These are phyloP conservation scores for Puccinia polysora DNA, from an alignment of 1,284 basidiomycete species.

Conservation along the genomic window DNA sequence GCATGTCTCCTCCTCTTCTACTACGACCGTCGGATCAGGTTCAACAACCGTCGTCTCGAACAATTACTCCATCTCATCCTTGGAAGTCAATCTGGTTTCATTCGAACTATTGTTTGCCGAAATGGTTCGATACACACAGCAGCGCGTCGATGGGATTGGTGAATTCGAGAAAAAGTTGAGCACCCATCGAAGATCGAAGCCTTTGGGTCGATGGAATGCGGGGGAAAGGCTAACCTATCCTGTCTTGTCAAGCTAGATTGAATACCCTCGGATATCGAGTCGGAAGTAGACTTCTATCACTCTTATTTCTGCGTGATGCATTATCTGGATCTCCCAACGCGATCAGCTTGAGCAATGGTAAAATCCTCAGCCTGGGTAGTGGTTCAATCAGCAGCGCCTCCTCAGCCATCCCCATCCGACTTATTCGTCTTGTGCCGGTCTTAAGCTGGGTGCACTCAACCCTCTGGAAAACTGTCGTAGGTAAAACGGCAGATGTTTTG, in stretches of 20 bases:
- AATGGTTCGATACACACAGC: constrained; percentile 89
- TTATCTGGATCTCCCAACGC: constrained; percentile 45
- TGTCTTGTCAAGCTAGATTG: constrained; percentile 53
- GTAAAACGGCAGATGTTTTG: constrained; percentile 84
- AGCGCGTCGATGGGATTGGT: constrained; percentile 83
- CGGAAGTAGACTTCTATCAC: constrained; percentile 72
- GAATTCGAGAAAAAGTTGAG: constrained; percentile 77
- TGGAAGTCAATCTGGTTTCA: constrained; percentile 66
- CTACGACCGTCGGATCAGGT: constrained; percentile 6
- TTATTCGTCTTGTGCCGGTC: constrained; percentile 78
- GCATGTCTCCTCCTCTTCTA: constrained; percentile 8
- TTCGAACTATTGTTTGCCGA: constrained; percentile 87
- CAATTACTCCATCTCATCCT: constrained; percentile 8
- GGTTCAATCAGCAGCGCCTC: constrained; percentile 48
- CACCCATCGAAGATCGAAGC: not conserved
- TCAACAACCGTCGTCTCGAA: not conserved
- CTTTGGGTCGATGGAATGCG: not conserved
- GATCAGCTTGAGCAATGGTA: constrained; percentile 48
- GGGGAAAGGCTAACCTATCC: constrained; percentile 55
- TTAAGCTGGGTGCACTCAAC: constrained; percentile 63
- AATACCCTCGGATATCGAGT: constrained; percentile 85
- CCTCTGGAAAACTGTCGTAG: constrained; percentile 90
- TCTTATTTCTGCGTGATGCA: constrained; percentile 48
- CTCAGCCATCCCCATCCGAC: constrained; percentile 60
- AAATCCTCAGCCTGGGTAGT: constrained; percentile 46